Base-by-base conservation (phyloP, 805 yeast species). In the Zygoascus ofunaensis region DNA sequence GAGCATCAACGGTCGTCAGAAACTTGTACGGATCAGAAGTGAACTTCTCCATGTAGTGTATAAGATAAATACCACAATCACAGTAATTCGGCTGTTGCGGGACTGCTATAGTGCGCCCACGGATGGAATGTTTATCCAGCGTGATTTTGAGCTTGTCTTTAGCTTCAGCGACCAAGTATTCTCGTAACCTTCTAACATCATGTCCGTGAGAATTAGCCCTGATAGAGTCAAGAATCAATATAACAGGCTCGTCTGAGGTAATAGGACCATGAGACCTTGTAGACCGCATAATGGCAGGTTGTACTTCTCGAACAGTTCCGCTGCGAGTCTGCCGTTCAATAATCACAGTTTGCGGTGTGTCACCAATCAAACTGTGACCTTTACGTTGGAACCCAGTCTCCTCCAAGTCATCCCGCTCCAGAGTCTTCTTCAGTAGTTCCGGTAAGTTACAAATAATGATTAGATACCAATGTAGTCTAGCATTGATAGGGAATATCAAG, bases 21-120 rank as follows among this genome's bases (percentile, higher is more conserved):
- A 59, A 53, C 44, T 47, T 50, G 10, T 49, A 53, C 10, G 68
- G 66, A 14, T 46, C 44, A 10, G 46, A 19, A 33, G 63, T 43
- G 46, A 61, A 62, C 39, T 45, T 43, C 40, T 63, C 64, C 23
- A 59, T 56, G 39, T 51, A 55, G 53, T 80, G 80, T 14, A 92
- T 80, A 1, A 90, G 84, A 63, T 85, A 96, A 18, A 92, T 77
- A 1, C 98, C 98, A 66, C 98, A 92, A 60, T 92, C 98, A 58
- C 87, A 85, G 64, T 80, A 79, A 59, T 92, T 92, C 24, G 79
- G 78, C 57, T 92, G 98, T 47, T 72, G 77, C 0, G 97, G 95
- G 0, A 87, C 92, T 4, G 66, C 57, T 3, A 79, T 77, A 5
- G 68, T 60, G 41, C 67, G 59, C 39, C 76, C 63, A 37, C 69